phyloP scores from a whole-genome alignment of 1,139 yeast genomes.

The Magnusiomyces fungicola region DNA sequence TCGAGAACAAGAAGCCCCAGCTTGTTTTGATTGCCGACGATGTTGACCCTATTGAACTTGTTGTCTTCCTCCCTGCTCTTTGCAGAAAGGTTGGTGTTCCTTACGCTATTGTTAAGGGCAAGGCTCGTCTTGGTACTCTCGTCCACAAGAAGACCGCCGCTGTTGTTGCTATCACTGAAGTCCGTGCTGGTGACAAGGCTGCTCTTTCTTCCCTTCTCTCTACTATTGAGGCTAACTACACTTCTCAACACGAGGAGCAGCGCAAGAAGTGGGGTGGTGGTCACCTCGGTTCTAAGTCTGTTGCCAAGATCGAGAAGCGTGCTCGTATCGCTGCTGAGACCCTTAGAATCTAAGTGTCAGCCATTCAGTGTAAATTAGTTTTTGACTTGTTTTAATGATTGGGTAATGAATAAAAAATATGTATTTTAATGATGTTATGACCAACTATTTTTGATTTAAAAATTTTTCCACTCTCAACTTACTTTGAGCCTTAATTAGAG shows the following conservation, averaged over 20 bases:
- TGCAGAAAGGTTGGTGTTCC: conserved; percentile 99
- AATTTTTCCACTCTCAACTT: too few relatives aligned
- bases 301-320: conserved; percentile 60
- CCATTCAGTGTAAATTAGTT: not conserved
- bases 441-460: too few relatives aligned
- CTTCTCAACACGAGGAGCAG: conserved; percentile 85
- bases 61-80: conserved; percentile 92
- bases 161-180: conserved; percentile 95
- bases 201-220: conserved; percentile 88
- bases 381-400: not conserved
- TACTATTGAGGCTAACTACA: conserved; percentile 86
- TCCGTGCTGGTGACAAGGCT: conserved; percentile 86
- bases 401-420: not conserved
- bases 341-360: conserved; percentile 5
- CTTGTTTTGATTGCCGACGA: conserved; percentile 95
- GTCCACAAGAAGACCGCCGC: conserved; percentile 96
- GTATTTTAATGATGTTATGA: conserved; percentile 7
- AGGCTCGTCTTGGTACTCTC: conserved; percentile 96
- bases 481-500: too few relatives aligned
- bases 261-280: conserved; percentile 99
- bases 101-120: conserved; percentile 96
- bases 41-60: conserved; percentile 98
- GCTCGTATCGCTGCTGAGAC: conserved; percentile 11
- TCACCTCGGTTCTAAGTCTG: conserved; percentile 89
- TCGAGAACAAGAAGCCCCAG: conserved; percentile 98